phyloP scores from a whole-genome alignment of 139 green algal species.

The Coelastrella sp. region DNA sequence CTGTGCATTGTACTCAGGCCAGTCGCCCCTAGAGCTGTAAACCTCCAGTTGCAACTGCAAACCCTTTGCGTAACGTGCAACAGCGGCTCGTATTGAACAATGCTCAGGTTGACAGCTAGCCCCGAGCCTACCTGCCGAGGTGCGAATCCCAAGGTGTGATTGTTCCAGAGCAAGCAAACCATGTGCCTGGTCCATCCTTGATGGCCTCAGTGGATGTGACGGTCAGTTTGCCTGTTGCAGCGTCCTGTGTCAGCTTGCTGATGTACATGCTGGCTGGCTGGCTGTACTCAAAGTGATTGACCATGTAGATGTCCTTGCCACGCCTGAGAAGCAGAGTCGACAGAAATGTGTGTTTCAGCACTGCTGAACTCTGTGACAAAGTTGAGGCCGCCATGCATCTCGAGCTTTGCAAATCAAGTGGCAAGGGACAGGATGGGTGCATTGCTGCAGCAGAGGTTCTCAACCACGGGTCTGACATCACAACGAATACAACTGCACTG shows the following conservation, averaged over 20 bases:
- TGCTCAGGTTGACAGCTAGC: no score
- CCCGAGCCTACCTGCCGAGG: neutral
- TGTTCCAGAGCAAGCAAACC: conserved; percentile 21
- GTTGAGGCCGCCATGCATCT: no score
- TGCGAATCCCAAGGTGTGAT: conserved; percentile 52
- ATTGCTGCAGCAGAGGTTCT: no score
- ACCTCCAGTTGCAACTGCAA: no score
- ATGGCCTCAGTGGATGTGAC: neutral
- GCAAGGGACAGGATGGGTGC: no score
- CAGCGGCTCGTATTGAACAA: neutral
- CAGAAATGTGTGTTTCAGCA: no score
- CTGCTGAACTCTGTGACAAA: no score
- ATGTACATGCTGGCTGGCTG: conserved; percentile 12
- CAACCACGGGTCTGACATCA: no score
- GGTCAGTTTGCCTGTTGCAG: neutral
- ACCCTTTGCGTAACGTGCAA: neutral
- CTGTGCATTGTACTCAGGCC: no score
- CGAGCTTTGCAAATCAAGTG: no score
- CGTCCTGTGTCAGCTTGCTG: neutral
- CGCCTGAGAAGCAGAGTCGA: neutral
- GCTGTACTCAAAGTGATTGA: conserved; percentile 11
- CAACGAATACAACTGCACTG: no score
- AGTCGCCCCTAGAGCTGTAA: no score
- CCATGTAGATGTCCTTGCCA: neutral
- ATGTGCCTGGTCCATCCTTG: neutral